Base-by-base conservation (phyloP, 2,329 filamentous ascomycete genomes). In the Keithomyces neogunnii region DNA sequence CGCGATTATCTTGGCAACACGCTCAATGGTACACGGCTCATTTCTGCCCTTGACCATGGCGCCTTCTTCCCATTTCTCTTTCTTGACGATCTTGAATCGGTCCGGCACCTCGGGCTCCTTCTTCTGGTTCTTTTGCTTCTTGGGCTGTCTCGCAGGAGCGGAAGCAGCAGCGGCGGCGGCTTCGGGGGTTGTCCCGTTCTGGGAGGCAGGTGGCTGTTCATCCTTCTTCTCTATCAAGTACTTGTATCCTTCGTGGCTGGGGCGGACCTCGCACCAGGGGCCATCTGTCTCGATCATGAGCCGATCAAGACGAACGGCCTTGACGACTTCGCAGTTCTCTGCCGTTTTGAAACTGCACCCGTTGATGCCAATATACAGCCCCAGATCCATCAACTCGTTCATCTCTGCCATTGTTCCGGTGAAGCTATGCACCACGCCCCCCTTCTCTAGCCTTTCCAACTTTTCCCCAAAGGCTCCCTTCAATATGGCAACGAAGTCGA, bases 251-350 rank as follows among this genome's bases (percentile, higher is more conserved):
- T 91, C 90, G 69, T 99, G 92, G 32, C 82, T 89, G 1, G 90
- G 85, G 29, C 93, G 77, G 53, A 99, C 92, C 67, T 99, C 93
- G 64, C 93, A 99, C 88, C 93, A 99, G 3, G 93, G 93, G 2
- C 93, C 93, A 65, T 99, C 93, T 0, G 93, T 99, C 75, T 99
- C 93, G 46, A 99, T 82, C 78, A 97, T 95, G 50, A 99, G 69
- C 45, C 85, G 73, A 51, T 91, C 83, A 9, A 99, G 72, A 9
- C 84, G 86, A 39, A 97, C 82, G 54, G 85, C 80, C 56, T 78
- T 82, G 9, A 96, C 89, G 3, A 96, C 91, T 11, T 80, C 84
- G 40, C 95, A 81, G 61, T 97, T 99, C 65, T 96, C 89, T 9
- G 79, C 84, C 5, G 89, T 97, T 76, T 97, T 99, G 74, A 99